Conservation (phyloP, 352 stramenopile species). For the Globisporangium ultimum region DNA sequence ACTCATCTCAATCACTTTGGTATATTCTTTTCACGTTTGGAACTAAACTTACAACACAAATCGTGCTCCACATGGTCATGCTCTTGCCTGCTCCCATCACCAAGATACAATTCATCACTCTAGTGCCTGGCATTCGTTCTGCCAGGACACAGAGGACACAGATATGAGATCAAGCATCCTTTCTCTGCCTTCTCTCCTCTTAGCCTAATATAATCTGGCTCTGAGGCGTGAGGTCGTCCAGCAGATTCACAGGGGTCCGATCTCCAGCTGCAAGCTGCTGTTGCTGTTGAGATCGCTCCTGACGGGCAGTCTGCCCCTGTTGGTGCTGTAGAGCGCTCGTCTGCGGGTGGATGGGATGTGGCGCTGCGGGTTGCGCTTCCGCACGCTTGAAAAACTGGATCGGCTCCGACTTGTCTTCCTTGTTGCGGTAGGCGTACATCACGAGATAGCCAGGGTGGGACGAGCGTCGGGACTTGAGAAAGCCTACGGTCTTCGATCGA, state of each 20-base stretch:
- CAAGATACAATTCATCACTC: not conserved
- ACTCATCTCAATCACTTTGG: not conserved
- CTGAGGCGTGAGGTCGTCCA: not conserved
- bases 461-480: slow-evolving; percentile 38
- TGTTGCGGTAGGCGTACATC: slow-evolving; percentile 51
- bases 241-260: slow-evolving; percentile 1
- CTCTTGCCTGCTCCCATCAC: not conserved
- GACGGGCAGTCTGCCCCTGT: not conserved
- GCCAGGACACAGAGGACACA: not conserved
- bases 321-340: too few species aligned
- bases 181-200: too few species aligned
- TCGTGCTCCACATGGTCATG: not conserved
- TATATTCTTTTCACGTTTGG: slow-evolving; percentile 4
- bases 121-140: slow-evolving; percentile 2
- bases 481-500: slow-evolving; percentile 59
- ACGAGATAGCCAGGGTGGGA: slow-evolving; percentile 43
- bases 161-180: too few species aligned
- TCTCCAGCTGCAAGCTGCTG: slow-evolving; percentile 6
- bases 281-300: slow-evolving; percentile 3
- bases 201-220: too few species aligned
- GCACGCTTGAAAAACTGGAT: slow-evolving; percentile 66
- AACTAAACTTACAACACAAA: slow-evolving; percentile 12
- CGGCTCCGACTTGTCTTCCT: slow-evolving; percentile 52
- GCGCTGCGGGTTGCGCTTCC: not conserved
- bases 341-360: too few species aligned